Evolutionary conservation across 306 rosid species (phyloP).

Genomic region (Acacia acuminata): DNA sequence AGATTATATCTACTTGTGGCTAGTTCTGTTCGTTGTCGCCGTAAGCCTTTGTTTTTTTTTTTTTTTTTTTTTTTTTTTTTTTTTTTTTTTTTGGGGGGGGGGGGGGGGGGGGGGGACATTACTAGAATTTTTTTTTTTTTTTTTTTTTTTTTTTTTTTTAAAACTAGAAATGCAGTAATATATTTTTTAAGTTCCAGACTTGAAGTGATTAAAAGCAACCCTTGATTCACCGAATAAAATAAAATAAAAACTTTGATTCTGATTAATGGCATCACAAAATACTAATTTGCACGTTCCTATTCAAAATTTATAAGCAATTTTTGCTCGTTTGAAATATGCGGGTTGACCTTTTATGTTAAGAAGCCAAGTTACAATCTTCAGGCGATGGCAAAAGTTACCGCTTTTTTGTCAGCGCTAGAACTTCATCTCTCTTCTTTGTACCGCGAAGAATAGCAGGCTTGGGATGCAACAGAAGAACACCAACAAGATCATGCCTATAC

Average conservation of each 20-base stretch:
- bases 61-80: too few relatives aligned
- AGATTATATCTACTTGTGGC: not conserved
- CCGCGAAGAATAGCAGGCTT: slow-evolving; percentile 45
- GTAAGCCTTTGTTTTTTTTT: too few relatives aligned
- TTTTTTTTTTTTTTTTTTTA: too few relatives aligned
- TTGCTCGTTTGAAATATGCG: not conserved
- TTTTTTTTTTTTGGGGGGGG: too few relatives aligned
- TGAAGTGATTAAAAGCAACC: too few relatives aligned
- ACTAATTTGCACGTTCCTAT: not conserved
- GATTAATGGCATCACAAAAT: not conserved
- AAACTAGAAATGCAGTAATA: not conserved
- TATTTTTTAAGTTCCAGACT: too few relatives aligned
- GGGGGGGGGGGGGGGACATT: too few relatives aligned
- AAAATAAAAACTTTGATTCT: not conserved
- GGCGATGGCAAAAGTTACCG: not conserved
- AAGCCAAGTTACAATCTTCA: not conserved
- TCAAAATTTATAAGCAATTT: not conserved
- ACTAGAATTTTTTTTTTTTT: too few relatives aligned
- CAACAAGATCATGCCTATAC: slow-evolving; percentile 49
- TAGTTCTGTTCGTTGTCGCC: not conserved
- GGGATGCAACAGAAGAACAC: slow-evolving; percentile 52
- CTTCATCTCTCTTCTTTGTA: slow-evolving; percentile 42
- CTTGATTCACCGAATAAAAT: too few relatives aligned
- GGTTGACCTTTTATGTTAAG: not conserved
- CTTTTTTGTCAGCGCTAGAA: slow-evolving; percentile 14